Conservation (phyloP, 352 stramenopile genomes). For the Phytopythium chamaehyphon region DNA sequence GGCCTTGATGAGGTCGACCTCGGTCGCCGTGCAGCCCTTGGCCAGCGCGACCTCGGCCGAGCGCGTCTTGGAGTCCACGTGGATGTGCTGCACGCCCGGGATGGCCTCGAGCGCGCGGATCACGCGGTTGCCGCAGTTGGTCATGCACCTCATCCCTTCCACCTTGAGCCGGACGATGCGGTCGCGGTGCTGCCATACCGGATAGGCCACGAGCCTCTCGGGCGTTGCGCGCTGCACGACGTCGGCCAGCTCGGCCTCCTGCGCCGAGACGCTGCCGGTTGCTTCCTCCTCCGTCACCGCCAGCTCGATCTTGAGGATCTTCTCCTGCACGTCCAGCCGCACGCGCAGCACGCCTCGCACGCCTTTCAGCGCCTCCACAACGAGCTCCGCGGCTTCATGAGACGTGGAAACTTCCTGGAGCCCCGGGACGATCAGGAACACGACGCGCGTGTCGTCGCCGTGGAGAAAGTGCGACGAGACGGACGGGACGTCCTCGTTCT, state of each 20-base stretch:
- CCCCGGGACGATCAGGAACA: constrained; percentile 68
- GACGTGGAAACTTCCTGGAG: constrained; percentile 31
- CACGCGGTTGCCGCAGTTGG: constrained; percentile 77
- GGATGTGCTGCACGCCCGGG: constrained; percentile 77
- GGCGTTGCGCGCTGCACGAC: constrained; percentile 45
- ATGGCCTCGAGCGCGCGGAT: constrained; percentile 78
- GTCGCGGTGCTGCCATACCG: constrained; percentile 80
- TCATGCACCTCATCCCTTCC: constrained; percentile 87
- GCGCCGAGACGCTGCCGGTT: constrained; percentile 9
- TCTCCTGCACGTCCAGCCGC: constrained; percentile 59
- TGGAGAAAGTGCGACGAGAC: constrained; percentile 58
- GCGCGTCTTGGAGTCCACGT: constrained; percentile 81
- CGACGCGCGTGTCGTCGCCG: constrained; percentile 50
- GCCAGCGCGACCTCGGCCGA: constrained; percentile 69
- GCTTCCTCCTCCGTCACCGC: constrained; percentile 31
- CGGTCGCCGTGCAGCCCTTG: constrained; percentile 75
- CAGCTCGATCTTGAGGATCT: constrained; percentile 59
- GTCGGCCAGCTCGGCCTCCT: constrained; percentile 54
- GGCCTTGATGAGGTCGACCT: constrained; percentile 85
- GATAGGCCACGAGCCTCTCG: constrained; percentile 54
- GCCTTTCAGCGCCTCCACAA: constrained; percentile 30
- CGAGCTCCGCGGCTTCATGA: too few species aligned
- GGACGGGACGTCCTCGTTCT: constrained; percentile 64
- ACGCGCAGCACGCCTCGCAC: constrained; percentile 35
- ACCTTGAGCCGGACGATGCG: constrained; percentile 72